phyloP scores from a whole-genome alignment of 139 green algal genomes.

The Tetradesmus lagerheimii region DNA sequence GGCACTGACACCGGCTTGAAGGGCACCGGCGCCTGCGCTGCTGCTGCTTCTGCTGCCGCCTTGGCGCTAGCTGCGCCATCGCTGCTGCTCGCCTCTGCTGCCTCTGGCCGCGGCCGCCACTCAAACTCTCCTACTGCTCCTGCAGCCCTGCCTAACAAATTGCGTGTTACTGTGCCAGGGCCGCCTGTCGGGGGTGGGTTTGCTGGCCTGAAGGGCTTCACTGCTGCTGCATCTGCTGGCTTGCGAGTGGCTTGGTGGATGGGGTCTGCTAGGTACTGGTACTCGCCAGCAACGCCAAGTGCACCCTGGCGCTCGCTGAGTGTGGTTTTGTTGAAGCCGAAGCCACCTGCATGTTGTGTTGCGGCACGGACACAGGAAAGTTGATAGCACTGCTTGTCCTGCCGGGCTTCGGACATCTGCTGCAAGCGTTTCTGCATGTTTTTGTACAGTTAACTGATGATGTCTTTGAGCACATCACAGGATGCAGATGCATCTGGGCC shows the following conservation, averaged over 20 bases:
- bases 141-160: conserved; percentile 34
- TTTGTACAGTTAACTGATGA: no score
- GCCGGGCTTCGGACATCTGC: no score
- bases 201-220: conserved; percentile 66
- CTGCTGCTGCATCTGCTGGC: conserved; percentile 13
- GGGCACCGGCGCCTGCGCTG: background rate
- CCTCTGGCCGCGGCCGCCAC: conserved; percentile 29
- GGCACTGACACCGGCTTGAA: conserved; percentile 31
- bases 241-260: conserved; percentile 50
- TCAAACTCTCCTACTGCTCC: conserved; percentile 44
- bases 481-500: no score
- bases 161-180: conserved; percentile 28
- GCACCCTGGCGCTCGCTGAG: conserved; percentile 54
- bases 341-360: background rate
- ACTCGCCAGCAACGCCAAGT: conserved; percentile 52
- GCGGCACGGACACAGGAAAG: background rate
- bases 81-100: conserved; percentile 19
- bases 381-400: background rate
- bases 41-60: conserved; percentile 4
- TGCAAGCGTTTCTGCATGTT: no score
- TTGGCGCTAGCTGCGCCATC: background rate
- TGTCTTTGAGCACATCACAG: no score
- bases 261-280: conserved; percentile 47
- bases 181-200: conserved; percentile 59
- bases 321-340: conserved; percentile 66